phyloP scores from a whole-genome alignment of 225 moss, liverwort and hornwort genomes.

The Physcomitrium patens region DNA sequence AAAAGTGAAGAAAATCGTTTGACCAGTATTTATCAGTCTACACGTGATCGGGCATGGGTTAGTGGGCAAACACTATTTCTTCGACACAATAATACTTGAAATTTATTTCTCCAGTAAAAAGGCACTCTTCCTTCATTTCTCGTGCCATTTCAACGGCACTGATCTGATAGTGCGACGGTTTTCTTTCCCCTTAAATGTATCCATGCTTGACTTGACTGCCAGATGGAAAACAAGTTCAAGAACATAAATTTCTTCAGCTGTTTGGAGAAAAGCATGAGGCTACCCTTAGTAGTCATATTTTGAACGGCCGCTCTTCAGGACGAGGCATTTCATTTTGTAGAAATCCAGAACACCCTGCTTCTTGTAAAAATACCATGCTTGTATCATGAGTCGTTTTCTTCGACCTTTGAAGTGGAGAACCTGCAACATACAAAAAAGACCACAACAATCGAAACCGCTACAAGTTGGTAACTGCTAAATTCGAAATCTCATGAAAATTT shows the following conservation, averaged over 20 bases:
- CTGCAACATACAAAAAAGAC: slow-evolving; percentile 6
- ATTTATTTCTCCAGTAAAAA: too few species aligned
- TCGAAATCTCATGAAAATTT: slow-evolving; percentile 1
- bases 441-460: neutral
- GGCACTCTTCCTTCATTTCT: neutral
- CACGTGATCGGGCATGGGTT: too few species aligned
- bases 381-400: slow-evolving; percentile 38
- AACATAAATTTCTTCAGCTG: neutral
- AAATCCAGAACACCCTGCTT: slow-evolving; percentile 5
- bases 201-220: neutral
- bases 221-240: neutral
- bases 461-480: neutral
- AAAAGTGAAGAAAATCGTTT: too few species aligned
- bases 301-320: slow-evolving; percentile 32
- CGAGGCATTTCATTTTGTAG: slow-evolving; percentile 32
- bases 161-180: neutral
- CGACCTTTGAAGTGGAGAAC: slow-evolving; percentile 43
- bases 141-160: neutral
- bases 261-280: neutral
- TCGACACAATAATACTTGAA: too few species aligned
- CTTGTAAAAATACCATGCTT: slow-evolving; percentile 36
- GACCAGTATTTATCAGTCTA: too few species aligned
- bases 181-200: too few species aligned
- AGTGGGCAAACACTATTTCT: too few species aligned
- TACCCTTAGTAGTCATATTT: slow-evolving; percentile 22